Conservation (phyloP, 2,329 filamentous ascomycete genomes). For the Colletotrichum sp. region DNA sequence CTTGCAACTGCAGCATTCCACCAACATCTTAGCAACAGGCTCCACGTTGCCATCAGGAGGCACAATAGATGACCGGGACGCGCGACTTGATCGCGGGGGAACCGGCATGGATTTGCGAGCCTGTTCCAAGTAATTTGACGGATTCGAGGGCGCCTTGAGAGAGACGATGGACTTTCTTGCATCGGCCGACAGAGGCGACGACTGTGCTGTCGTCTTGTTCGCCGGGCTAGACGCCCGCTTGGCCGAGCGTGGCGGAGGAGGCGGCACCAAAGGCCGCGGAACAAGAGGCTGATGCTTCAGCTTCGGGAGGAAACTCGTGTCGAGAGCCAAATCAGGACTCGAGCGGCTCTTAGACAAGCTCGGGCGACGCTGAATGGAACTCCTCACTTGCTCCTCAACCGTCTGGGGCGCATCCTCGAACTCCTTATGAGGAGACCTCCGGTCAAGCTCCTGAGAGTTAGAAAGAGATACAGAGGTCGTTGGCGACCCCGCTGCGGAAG, state of each 20-base stretch:
- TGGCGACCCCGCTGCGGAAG: neutral
- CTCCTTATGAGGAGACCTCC: neutral
- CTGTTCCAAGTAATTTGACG: conserved; percentile 13
- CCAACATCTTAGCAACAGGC: conserved; percentile 66
- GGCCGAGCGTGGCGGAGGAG: conserved; percentile 26
- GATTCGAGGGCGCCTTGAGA: neutral
- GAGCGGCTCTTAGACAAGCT: conserved; percentile 25
- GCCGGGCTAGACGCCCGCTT: neutral
- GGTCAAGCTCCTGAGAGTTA: neutral
- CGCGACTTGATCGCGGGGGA: conserved; percentile 1
- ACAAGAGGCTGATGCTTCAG: conserved; percentile 44
- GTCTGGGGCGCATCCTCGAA: neutral
- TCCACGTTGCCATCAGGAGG: conserved; percentile 28
- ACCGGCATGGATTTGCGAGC: conserved; percentile 12
- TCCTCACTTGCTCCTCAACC: neutral
- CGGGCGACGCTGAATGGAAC: conserved; percentile 2
- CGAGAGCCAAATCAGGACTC: conserved; percentile 25
- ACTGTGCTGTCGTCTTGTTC: conserved; percentile 13
- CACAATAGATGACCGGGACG: conserved; percentile 7
- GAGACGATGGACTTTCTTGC: neutral
- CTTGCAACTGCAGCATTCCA: conserved; percentile 68
- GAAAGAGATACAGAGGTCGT: neutral
- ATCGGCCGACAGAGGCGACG: neutral
- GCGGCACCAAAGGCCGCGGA: conserved; percentile 5
- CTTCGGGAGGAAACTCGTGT: conserved; percentile 39